Conservation (phyloP, 176 grass and related monocot species). For the Hyparrhenia diplandra region DNA sequence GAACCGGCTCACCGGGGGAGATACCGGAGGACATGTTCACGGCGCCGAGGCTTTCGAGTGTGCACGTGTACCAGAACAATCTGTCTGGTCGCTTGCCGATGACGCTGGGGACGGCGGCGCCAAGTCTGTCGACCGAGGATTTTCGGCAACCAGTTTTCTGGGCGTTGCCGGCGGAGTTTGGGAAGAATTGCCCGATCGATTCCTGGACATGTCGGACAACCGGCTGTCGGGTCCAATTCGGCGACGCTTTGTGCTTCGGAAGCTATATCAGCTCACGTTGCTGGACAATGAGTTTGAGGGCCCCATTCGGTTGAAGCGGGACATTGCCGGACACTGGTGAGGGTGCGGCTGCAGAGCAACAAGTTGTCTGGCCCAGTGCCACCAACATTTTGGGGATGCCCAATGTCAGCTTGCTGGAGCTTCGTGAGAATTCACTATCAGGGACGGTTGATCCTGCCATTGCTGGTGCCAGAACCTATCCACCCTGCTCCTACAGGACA, state of each 20-base stretch:
- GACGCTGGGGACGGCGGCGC: slow-evolving; percentile 22
- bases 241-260: slow-evolving; percentile 47
- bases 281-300: slow-evolving; percentile 54
- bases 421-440: too few species aligned
- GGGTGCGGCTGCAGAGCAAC: slow-evolving; percentile 57
- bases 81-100: slow-evolving; percentile 49
- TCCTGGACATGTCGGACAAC: slow-evolving; percentile 66
- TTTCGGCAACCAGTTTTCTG: slow-evolving; percentile 58
- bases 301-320: slow-evolving; percentile 47
- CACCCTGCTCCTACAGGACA: too few species aligned
- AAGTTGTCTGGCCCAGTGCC: slow-evolving; percentile 60
- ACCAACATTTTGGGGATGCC: slow-evolving; percentile 67
- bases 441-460: too few species aligned
- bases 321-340: slow-evolving; percentile 48
- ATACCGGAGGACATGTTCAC: slow-evolving; percentile 72
- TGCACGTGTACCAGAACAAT: slow-evolving; percentile 70
- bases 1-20: slow-evolving; percentile 55
- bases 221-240: slow-evolving; percentile 54
- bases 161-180: slow-evolving; percentile 57
- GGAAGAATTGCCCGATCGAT: slow-evolving; percentile 50
- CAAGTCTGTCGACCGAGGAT: slow-evolving; percentile 51
- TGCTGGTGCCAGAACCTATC: too few species aligned
- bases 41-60: slow-evolving; percentile 37
- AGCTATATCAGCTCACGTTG: slow-evolving; percentile 54
- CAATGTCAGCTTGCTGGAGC: slow-evolving; percentile 8